Conservation (phyloP, 176 grass and related monocot genomes). For the Ananas comosus region DNA sequence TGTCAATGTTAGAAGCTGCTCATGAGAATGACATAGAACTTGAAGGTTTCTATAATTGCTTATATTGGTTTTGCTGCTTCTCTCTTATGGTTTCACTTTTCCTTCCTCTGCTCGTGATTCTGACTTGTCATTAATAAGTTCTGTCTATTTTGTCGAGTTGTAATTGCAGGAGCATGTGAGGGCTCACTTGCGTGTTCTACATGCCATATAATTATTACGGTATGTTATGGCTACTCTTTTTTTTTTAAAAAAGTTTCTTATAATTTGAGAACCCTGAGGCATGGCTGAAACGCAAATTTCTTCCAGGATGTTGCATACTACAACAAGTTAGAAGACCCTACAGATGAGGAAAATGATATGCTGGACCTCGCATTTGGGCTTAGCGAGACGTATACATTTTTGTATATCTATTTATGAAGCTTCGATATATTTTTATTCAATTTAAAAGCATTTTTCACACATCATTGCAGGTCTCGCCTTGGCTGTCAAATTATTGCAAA, state of each 20-base stretch:
- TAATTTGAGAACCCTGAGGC: not conserved
- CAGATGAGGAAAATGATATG: conserved; percentile 99
- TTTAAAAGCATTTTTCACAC: not conserved
- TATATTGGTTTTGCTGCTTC: not conserved
- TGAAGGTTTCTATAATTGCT: conserved; percentile 50
- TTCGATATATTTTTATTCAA: not conserved
- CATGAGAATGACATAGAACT: conserved; percentile 99
- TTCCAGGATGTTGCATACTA: conserved; percentile 71
- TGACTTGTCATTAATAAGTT: too few relatives aligned
- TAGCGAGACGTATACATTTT: conserved; percentile 58
- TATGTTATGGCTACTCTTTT: conserved; percentile 22
- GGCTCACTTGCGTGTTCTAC: conserved; percentile 92
- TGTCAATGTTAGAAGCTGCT: conserved; percentile 90
- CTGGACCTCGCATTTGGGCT: conserved; percentile 95
- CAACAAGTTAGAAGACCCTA: conserved; percentile 86
- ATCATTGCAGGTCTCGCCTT: conserved; percentile 69
- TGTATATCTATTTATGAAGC: not conserved
- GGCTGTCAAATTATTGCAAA: conserved; percentile 84
- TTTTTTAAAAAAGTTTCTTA: not conserved
- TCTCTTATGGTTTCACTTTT: too few relatives aligned
- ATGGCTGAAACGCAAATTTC: conserved; percentile 21
- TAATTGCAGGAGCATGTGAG: conserved; percentile 76
- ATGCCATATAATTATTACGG: conserved; percentile 94
- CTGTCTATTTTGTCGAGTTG: conserved; percentile 14
- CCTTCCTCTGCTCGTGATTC: too few relatives aligned